phyloP scores from a whole-genome alignment of 1,284 basidiomycete genomes.

The Leccinum solheimii region DNA sequence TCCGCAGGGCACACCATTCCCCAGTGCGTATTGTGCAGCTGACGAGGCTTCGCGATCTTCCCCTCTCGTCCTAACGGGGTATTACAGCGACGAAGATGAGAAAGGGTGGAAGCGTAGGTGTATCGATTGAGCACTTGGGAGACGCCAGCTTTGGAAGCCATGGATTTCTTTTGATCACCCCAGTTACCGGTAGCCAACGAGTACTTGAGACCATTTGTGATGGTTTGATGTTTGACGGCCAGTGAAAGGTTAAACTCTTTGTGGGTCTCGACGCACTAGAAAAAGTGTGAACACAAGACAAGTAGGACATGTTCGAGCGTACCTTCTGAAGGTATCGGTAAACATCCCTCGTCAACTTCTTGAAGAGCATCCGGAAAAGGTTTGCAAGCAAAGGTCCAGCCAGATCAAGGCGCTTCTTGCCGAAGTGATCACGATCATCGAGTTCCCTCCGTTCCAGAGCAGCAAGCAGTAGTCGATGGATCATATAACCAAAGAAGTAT shows the following conservation, averaged over 20 bases:
- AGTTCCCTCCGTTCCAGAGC: constrained; percentile 93
- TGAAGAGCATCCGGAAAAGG: constrained; percentile 97
- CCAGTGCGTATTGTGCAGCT: constrained; percentile 99
- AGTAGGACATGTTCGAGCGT: constrained; percentile 14
- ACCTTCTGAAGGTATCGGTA: constrained; percentile 98
- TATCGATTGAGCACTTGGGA: constrained; percentile 99
- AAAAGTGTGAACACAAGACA: constrained; percentile 5
- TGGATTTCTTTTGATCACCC: constrained; percentile 99
- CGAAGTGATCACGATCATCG: constrained; percentile 99
- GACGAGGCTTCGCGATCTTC: constrained; percentile 99
- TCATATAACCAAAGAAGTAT: constrained; percentile 99
- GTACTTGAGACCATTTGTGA: constrained; percentile 98
- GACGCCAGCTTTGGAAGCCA: constrained; percentile 97
- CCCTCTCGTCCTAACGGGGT: constrained; percentile 98
- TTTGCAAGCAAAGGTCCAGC: constrained; percentile 95
- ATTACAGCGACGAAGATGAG: constrained; percentile 97
- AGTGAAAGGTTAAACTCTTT: constrained; percentile 93
- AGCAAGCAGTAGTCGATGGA: constrained; percentile 91
- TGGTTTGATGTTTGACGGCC: constrained; percentile 95
- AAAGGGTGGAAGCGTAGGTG: constrained; percentile 97
- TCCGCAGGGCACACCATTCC: constrained; percentile 99
- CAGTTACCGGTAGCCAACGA: constrained; percentile 99
- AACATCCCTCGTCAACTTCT: constrained; percentile 95
- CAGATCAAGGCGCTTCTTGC: constrained; percentile 96
- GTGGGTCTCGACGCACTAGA: constrained; percentile 92